Evolutionary conservation across 768 basidiomycete genomes (phyloP).

Genomic region (Suillus subaureus): DNA sequence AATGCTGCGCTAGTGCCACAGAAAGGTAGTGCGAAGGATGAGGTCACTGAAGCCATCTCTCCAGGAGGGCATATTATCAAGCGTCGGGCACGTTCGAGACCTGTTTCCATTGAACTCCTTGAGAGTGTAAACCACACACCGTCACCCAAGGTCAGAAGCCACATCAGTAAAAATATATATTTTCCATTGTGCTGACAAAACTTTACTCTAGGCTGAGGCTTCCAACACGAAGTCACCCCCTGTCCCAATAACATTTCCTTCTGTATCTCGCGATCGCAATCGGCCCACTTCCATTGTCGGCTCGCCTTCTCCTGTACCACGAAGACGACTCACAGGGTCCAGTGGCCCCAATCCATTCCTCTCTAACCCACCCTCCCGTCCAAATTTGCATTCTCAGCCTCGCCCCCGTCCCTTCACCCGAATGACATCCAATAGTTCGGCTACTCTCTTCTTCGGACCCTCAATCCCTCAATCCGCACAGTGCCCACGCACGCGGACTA

Average conservation of each 20-base stretch:
- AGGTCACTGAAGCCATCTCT: conserved; percentile 70
- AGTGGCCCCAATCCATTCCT: conserved; percentile 32
- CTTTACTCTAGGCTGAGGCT: not conserved
- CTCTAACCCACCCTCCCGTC: conserved; percentile 14
- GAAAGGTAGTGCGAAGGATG: conserved; percentile 50
- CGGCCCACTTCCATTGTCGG: conserved; percentile 52
- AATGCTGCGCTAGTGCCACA: conserved; percentile 27
- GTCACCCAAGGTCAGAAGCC: conserved; percentile 36
- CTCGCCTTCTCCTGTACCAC: conserved; percentile 52
- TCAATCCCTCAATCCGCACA: conserved; percentile 33
- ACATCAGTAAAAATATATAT: not conserved
- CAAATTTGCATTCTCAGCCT: conserved; percentile 13
- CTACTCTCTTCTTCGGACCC: conserved; percentile 68
- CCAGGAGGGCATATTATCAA: conserved; percentile 79
- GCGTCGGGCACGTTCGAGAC: conserved; percentile 72
- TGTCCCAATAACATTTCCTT: conserved; percentile 38
- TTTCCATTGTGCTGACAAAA: not conserved
- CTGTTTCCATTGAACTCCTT: conserved; percentile 66
- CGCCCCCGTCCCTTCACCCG: conserved; percentile 48
- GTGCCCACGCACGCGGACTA: conserved; percentile 27
- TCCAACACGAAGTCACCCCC: conserved; percentile 17
- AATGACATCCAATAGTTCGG: conserved; percentile 53
- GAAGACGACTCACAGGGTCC: conserved; percentile 52
- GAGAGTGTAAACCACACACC: conserved; percentile 49
- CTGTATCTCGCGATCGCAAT: conserved; percentile 41